These are phyloP conservation scores for Trametes pubescens DNA, from an alignment of 1,284 basidiomycete species.

Conservation along the genomic window DNA sequence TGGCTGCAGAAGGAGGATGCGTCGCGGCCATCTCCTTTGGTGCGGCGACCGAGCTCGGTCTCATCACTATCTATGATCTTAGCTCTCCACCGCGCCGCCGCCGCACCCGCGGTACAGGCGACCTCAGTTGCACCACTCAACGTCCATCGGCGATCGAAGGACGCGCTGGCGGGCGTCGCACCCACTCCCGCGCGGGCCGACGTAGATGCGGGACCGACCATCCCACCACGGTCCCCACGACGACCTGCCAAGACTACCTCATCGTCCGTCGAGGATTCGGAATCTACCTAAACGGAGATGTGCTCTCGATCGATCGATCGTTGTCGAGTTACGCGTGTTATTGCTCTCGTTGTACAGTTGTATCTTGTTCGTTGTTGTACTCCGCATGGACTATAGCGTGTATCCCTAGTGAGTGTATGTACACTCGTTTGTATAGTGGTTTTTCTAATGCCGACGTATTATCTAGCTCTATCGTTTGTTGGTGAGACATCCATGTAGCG, in stretches of 20 bases:
- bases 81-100: slow-evolving; percentile 11
- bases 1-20: slow-evolving; percentile 20
- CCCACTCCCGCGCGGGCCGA: not conserved
- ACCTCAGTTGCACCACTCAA: slow-evolving; percentile 22
- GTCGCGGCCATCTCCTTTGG: not conserved
- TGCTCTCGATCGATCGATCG: slow-evolving; percentile 22
- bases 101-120: not conserved
- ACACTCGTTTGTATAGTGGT: not conserved
- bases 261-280: slow-evolving; percentile 18
- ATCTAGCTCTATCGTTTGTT: slow-evolving; percentile 3
- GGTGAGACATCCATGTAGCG: not conserved
- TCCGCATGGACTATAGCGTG: slow-evolving; percentile 1
- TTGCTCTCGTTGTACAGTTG: not conserved
- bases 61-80: slow-evolving; percentile 28
- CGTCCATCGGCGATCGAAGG: slow-evolving; percentile 13
- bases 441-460: not conserved
- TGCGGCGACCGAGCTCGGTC: slow-evolving; percentile 16
- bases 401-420: slow-evolving; percentile 15
- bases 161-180: not conserved
- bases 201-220: slow-evolving; percentile 7
- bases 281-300: slow-evolving; percentile 17
- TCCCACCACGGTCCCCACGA: slow-evolving; percentile 26
- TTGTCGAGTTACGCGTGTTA: not conserved
- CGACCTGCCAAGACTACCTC: slow-evolving; percentile 27
- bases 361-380: not conserved